A percentile compares a stretch with the other conserved stretches of the same genome.
phyloP scores from a whole-genome alignment of 805 yeast species.

The Scheffersomyces amazonensis region DNA sequence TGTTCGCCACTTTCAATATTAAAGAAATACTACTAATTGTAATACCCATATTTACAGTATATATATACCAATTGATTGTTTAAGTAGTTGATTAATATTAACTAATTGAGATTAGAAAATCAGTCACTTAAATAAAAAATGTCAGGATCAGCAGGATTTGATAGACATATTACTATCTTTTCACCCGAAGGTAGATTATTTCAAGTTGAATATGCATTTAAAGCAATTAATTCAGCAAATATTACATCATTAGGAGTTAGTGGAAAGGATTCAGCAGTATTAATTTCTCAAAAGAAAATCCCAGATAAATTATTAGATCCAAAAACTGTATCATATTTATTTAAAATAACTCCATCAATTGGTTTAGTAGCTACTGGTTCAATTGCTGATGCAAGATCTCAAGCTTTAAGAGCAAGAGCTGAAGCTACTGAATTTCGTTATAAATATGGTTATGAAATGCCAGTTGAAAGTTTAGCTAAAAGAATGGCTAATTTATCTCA shows the following conservation, averaged over 20 bases:
- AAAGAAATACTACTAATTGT: too few species aligned
- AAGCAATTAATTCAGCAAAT: conserved; percentile 91
- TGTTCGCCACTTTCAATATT: too few species aligned
- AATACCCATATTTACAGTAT: too few species aligned
- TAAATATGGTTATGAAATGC: conserved; percentile 95
- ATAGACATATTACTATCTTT: conserved; percentile 96
- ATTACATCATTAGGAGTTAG: conserved; percentile 85
- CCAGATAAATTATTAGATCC: conserved; percentile 94
- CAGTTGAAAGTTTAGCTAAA: conserved; percentile 87
- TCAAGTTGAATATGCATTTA: conserved; percentile 97
- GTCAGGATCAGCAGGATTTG: conserved; percentile 86
- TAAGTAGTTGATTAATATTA: too few species aligned
- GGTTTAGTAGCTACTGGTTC: conserved; percentile 95
- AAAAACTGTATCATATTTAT: conserved; percentile 79
- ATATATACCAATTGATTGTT: too few species aligned
- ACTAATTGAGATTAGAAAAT: too few species aligned
- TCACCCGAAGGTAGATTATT: conserved; percentile 97
- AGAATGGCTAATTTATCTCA: conserved; percentile 95
- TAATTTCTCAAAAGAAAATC: conserved; percentile 92
- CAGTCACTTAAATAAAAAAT: conserved; percentile 1
- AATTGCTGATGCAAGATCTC: conserved; percentile 91
- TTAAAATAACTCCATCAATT: conserved; percentile 73
- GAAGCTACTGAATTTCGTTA: conserved; percentile 95
- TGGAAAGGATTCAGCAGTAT: conserved; percentile 83
- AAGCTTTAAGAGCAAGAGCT: conserved; percentile 85